Percentiles rank a stretch among this genome's conserved stretches.
Evolutionary conservation across 495 filamentous ascomycete species (phyloP).

Genomic region (Penicillium silybi): DNA sequence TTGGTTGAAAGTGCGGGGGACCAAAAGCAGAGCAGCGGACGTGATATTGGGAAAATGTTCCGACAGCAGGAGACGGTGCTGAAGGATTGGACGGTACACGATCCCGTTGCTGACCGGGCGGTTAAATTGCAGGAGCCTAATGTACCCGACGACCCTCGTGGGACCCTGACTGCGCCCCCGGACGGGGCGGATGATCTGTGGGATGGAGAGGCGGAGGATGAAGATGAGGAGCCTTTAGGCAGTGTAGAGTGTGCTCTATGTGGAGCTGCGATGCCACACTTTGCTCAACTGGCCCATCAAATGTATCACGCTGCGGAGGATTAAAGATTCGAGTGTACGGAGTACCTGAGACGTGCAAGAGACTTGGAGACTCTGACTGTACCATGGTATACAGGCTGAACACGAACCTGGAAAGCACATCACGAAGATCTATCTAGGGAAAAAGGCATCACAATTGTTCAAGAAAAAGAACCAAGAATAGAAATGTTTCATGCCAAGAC

Average conservation of each 20-base stretch:
- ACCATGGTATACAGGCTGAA: too few species aligned
- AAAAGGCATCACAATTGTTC: background rate
- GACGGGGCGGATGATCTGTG: slow-evolving; percentile 13
- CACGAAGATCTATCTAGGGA: too few species aligned
- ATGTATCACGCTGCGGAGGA: slow-evolving; percentile 55
- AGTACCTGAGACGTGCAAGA: too few species aligned
- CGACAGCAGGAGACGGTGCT: slow-evolving; percentile 59
- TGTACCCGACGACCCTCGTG: background rate
- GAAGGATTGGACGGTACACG: slow-evolving; percentile 51
- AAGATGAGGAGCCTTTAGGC: slow-evolving; percentile 33
- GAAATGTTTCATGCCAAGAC: background rate
- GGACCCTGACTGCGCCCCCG: background rate
- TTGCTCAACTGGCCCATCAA: slow-evolving; percentile 69
- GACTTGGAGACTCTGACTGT: too few species aligned
- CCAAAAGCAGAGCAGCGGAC: slow-evolving; percentile 44
- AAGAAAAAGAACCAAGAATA: too few species aligned
- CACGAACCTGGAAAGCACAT: too few species aligned
- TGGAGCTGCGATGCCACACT: slow-evolving; percentile 61
- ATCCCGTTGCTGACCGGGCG: slow-evolving; percentile 1
- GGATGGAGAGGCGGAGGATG: slow-evolving; percentile 44
- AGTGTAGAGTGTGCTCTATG: slow-evolving; percentile 54
- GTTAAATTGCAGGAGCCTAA: slow-evolving; percentile 8
- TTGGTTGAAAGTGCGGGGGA: slow-evolving; percentile 63
- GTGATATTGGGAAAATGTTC: slow-evolving; percentile 69
- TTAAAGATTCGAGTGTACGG: background rate